phyloP scores from a whole-genome alignment of 2,329 filamentous ascomycete species.

The Lojkania enalia region DNA sequence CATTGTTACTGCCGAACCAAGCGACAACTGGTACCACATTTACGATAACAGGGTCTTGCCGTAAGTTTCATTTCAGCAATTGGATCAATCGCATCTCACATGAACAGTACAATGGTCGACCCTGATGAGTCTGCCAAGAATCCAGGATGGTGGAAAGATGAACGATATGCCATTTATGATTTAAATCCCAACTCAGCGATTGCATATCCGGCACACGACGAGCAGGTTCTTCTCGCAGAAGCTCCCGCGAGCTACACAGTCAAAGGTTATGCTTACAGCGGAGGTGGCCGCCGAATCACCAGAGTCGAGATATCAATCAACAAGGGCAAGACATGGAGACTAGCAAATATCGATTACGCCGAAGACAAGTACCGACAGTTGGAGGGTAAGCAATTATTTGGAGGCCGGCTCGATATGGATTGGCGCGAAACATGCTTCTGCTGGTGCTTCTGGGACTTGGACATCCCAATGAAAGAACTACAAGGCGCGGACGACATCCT shows the following conservation, averaged over 20 bases:
- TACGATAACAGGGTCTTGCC: slow-evolving; percentile 91
- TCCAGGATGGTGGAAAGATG: slow-evolving; percentile 80
- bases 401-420: slow-evolving; percentile 76
- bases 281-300: slow-evolving; percentile 81
- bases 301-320: slow-evolving; percentile 83
- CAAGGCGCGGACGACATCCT: slow-evolving; percentile 70
- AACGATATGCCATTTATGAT: slow-evolving; percentile 91
- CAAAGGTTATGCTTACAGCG: slow-evolving; percentile 84
- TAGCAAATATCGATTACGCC: slow-evolving; percentile 78
- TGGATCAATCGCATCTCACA: slow-evolving; percentile 3
- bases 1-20: slow-evolving; percentile 75
- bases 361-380: slow-evolving; percentile 80
- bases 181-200: slow-evolving; percentile 84
- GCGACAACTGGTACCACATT: slow-evolving; percentile 94
- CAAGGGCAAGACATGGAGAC: slow-evolving; percentile 76
- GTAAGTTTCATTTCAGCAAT: slow-evolving; percentile 39
- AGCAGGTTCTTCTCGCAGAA: slow-evolving; percentile 59
- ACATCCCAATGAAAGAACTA: slow-evolving; percentile 66
- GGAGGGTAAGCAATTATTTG: slow-evolving; percentile 68
- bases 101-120: slow-evolving; percentile 69
- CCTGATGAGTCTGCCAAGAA: slow-evolving; percentile 78
- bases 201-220: slow-evolving; percentile 78
- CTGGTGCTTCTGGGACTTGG: slow-evolving; percentile 89
- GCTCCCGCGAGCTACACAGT: slow-evolving; percentile 62
- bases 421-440: slow-evolving; percentile 84